phyloP scores from a whole-genome alignment of 305 asterid genomes.

The Fraxinus baroniana region DNA sequence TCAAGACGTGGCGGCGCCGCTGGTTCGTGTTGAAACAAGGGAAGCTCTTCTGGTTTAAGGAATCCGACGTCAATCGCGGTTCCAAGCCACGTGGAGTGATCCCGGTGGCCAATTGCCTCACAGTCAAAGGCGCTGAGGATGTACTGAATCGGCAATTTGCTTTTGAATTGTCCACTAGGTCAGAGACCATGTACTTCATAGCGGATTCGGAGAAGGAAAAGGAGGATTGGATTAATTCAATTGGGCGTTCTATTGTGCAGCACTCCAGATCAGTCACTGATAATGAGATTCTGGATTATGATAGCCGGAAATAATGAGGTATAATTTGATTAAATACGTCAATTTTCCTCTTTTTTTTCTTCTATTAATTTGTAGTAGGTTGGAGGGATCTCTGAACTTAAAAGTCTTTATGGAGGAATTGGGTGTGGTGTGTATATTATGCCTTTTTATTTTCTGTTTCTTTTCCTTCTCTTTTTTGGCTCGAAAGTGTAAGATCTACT shows the following conservation, averaged over 20 bases:
- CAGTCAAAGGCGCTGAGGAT: conserved; percentile 97
- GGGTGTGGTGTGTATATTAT: conserved; percentile 13
- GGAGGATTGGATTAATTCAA: conserved; percentile 88
- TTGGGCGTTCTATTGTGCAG: conserved; percentile 92
- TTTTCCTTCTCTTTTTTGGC: background rate
- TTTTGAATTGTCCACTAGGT: conserved; percentile 54
- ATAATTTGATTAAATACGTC: background rate
- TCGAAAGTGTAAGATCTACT: conserved; percentile 16
- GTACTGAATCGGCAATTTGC: conserved; percentile 65
- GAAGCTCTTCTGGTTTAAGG: conserved; percentile 97
- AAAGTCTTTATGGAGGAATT: conserved; percentile 10
- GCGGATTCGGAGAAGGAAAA: conserved; percentile 59
- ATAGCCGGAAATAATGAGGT: conserved; percentile 49
- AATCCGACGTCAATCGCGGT: conserved; percentile 53
- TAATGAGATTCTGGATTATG: conserved; percentile 81
- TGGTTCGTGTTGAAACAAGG: conserved; percentile 97
- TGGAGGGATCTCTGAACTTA: background rate
- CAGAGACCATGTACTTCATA: conserved; percentile 57
- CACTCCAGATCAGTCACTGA: conserved; percentile 87
- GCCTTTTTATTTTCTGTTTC: conserved; percentile 5
- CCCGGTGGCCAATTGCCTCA: conserved; percentile 72
- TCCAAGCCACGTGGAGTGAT: conserved; percentile 85
- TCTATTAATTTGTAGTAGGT: background rate
- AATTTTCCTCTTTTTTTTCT: background rate
- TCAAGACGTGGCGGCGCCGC: conserved; percentile 88